Percentiles rank a stretch among this genome's conserved stretches.
Conservation (phyloP, 805 yeast species). For the Yamadazyma nakazawae region DNA sequence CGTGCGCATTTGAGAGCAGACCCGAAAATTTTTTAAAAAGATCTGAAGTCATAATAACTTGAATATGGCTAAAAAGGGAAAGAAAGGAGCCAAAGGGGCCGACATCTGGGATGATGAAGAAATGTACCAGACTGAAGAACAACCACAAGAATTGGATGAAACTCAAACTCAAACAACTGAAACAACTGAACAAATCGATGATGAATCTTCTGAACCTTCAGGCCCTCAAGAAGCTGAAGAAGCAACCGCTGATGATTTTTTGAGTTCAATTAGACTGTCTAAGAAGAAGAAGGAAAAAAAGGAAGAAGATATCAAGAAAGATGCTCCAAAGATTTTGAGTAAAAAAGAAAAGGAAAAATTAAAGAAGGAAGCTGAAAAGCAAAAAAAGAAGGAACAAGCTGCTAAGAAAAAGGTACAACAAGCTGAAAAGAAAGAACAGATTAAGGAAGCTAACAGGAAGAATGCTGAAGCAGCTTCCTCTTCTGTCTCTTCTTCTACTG, state of each 20-base stretch:
- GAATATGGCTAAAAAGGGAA: conserved; percentile 55
- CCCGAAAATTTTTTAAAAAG: conserved; percentile 3
- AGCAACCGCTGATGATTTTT: conserved; percentile 46
- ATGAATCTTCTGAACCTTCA: conserved; percentile 38
- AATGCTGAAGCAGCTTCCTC: conserved; percentile 38
- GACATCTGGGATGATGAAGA: conserved; percentile 76
- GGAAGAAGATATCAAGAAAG: conserved; percentile 50
- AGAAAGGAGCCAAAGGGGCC: conserved; percentile 60
- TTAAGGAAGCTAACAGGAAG: conserved; percentile 45
- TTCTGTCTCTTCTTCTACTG: conserved; percentile 21
- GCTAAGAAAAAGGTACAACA: conserved; percentile 76
- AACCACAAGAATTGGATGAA: conserved; percentile 1
- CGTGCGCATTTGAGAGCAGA: conserved; percentile 7
- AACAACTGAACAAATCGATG: conserved; percentile 14
- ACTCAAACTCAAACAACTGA: conserved; percentile 1
- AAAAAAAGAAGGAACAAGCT: conserved; percentile 85
- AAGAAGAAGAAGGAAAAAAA: conserved; percentile 66
- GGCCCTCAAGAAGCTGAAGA: conserved; percentile 17
- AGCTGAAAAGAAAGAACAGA: conserved; percentile 56
- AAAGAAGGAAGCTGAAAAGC: conserved; percentile 89
- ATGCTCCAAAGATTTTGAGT: conserved; percentile 73
- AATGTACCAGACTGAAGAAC: conserved; percentile 17
- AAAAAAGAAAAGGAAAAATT: conserved; percentile 95
- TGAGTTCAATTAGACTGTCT: conserved; percentile 77
- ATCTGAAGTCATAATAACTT: background rate